Base-by-base conservation (phyloP, 2,329 filamentous ascomycete genomes). In the Uncinocarpus reesii region DNA sequence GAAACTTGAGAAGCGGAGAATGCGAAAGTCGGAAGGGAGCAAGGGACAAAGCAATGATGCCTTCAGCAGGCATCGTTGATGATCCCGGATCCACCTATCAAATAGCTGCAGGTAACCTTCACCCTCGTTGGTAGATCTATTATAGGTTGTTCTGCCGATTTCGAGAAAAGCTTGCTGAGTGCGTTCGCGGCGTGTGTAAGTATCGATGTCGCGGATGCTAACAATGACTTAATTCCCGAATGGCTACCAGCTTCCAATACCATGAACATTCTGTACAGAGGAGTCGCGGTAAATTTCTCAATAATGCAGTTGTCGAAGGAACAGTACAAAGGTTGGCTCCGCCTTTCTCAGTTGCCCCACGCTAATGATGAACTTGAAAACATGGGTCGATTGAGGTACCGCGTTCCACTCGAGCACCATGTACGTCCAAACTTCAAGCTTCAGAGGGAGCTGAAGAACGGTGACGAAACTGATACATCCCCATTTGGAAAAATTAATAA, bases 71-170 rank as follows among this genome's bases (percentile, higher is more conserved):
- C 29, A 48, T 42, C 31, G 15, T 48, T 15, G 46, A 42, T 36
- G 46, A 48, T 48, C 46, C 15, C 37, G 31, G 46, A 37, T 31
- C 32, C 38, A 36, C 37, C 15, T 37, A 48, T 31, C 21, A 10
- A 43, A 29, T 34, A 26, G 31, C 46, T 48, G 46, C 46, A 48
- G 46, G 46, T 48, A 48, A 43, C 46, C 29, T 35, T 37, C 21
- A 26, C 23, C 21, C 31, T 31, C 36, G 31, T 24, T 21, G 23
- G 24, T 15, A 23, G 20, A 31, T 21, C 31, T 21, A 37, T 48
- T 35, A 48, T 48, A 42, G 46, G 44, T 32, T 32, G 15, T 42
- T 47, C 46, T 48, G 46, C 46, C 29, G 46, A 48, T 36, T 48
- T 48, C 46, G 46, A 48, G 46, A 48, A 47, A n/a, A 26, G 21